phyloP scores from a whole-genome alignment of 192 early-diverging fungal genomes.

The Coemansia sp. region DNA sequence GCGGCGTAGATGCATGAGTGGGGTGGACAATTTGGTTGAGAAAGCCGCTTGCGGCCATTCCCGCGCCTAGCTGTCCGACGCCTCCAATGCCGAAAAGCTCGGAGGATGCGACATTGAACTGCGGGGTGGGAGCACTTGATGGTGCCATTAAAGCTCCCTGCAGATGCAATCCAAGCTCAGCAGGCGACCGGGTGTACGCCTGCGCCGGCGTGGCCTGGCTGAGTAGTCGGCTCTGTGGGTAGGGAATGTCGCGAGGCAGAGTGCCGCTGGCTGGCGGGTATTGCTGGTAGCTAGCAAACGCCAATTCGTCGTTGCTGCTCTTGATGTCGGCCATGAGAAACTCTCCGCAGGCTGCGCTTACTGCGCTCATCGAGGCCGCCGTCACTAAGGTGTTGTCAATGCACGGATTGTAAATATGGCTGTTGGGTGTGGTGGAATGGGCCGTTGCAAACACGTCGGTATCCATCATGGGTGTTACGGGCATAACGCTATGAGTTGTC shows the following conservation, averaged over 20 bases:
- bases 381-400: not conserved
- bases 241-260: slow-evolving; percentile 2
- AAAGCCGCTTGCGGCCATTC: not conserved
- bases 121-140: slow-evolving; percentile 3
- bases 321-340: not conserved
- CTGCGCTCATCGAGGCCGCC: not conserved
- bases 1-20: not conserved
- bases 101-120: not conserved
- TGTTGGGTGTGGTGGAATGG: not conserved
- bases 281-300: not conserved
- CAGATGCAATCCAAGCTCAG: not conserved
- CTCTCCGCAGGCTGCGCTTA: not conserved
- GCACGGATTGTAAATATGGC: slow-evolving; percentile 1
- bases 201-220: not conserved
- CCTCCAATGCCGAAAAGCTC: slow-evolving; percentile 7
- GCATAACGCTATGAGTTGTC: slow-evolving; percentile 11
- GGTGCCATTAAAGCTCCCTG: not conserved
- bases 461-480: slow-evolving; percentile 29
- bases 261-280: not conserved
- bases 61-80: not conserved
- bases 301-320: not conserved
- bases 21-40: slow-evolving; percentile 1
- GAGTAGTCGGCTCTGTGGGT: not conserved
- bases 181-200: not conserved
- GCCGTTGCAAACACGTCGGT: slow-evolving; percentile 13